A percentile compares a stretch with the other conserved stretches of the same genome.
These are phyloP conservation scores for Candida nitratophila DNA, from an alignment of 805 yeast species.

Conservation along the genomic window DNA sequence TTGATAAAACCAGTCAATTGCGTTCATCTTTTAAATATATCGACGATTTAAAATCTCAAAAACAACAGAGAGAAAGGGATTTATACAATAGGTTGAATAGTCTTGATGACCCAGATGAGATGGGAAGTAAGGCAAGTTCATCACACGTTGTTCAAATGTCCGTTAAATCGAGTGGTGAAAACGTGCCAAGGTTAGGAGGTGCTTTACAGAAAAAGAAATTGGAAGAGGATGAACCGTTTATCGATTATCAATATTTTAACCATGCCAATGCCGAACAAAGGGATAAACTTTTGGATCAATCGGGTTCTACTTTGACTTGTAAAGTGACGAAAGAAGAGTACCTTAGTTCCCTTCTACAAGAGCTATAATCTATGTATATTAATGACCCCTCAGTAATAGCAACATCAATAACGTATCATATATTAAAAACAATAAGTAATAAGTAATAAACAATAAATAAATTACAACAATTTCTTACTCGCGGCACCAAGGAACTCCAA, in stretches of 20 bases:
- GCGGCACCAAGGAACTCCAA: no score
- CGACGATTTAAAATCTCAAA: constrained; percentile 39
- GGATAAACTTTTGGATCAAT: constrained; percentile 17
- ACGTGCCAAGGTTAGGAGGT: constrained; percentile 58
- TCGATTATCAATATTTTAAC: constrained; percentile 35
- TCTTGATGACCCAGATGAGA: neutral
- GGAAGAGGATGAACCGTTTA: constrained; percentile 54
- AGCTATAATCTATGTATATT: neutral
- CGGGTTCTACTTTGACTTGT: neutral
- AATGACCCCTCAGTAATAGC: neutral
- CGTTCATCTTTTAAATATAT: constrained; percentile 78
- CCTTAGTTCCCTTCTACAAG: neutral
- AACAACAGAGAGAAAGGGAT: constrained; percentile 34
- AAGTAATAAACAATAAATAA: no score
- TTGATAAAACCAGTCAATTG: constrained; percentile 65
- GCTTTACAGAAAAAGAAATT: constrained; percentile 58
- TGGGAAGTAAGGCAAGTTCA: constrained; percentile 10
- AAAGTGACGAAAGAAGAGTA: neutral
- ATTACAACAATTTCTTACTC: no score
- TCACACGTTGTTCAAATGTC: constrained; percentile 70
- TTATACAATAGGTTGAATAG: constrained; percentile 23
- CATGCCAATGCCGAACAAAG: constrained; percentile 22
- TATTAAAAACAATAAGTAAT: no score
- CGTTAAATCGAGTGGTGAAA: constrained; percentile 55
- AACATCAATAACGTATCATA: no score